phyloP scores from a whole-genome alignment of 1,284 basidiomycete genomes.

The Quambalaria eucalypti region DNA sequence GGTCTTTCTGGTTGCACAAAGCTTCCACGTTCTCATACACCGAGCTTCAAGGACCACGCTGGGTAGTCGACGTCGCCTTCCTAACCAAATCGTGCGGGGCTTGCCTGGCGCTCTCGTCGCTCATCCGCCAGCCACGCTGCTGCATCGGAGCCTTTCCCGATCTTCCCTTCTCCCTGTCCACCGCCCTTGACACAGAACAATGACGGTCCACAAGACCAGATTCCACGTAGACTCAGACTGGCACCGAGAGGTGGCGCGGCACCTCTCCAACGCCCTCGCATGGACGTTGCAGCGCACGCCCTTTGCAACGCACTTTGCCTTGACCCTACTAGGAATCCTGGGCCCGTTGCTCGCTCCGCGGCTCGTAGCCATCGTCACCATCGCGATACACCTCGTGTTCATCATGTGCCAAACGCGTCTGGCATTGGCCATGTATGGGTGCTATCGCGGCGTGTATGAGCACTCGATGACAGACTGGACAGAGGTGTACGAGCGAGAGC shows the following conservation, averaged over 20 bases:
- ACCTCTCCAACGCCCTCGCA: conserved; percentile 5
- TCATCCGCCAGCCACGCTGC: too few relatives aligned
- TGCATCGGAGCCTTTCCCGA: too few relatives aligned
- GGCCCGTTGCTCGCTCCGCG: conserved; percentile 29
- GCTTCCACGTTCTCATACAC: too few relatives aligned
- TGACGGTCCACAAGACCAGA: too few relatives aligned
- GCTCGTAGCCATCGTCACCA: conserved; percentile 18
- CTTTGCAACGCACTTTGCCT: conserved; percentile 27
- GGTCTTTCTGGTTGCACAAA: too few relatives aligned
- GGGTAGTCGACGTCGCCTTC: too few relatives aligned
- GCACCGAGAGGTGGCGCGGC: neutral
- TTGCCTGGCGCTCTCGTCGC: too few relatives aligned
- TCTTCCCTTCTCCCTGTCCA: too few relatives aligned
- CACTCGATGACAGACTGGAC: conserved; percentile 34
- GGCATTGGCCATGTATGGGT: conserved; percentile 23
- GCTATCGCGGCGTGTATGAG: conserved; percentile 24
- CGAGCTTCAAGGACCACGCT: too few relatives aligned
- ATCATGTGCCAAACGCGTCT: conserved; percentile 28
- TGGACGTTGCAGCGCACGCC: conserved; percentile 36
- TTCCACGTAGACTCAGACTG: too few relatives aligned
- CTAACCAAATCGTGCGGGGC: too few relatives aligned
- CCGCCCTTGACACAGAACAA: too few relatives aligned
- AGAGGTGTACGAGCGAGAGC: conserved; percentile 10
- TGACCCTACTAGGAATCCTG: conserved; percentile 11
- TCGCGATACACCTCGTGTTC: conserved; percentile 29